Evolutionary conservation across 108 stramenopile species (phyloP), one percentile per base, ranked within the genome.

Genomic region (Cyclotella choctawhatcheeana): DNA sequence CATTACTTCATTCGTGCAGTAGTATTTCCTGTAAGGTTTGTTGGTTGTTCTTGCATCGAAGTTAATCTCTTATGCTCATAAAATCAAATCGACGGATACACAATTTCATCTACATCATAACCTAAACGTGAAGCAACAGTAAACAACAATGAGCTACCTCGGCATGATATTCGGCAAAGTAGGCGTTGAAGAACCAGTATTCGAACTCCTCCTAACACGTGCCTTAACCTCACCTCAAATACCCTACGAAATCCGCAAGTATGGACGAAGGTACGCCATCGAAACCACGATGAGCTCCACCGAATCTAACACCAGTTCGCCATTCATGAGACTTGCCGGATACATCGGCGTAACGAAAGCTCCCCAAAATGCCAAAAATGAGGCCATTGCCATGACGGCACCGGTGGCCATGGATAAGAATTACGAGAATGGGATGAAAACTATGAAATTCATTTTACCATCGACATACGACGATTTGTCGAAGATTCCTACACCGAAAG

Each of bases 361-460:
- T 30, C 74, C 80, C 14, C 29, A 75, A 44, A 79, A 79, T 50
- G 45, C 45, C 24, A 37, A 20, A 12, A 73, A 58, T 12, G 62
- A 73, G 21, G 52, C 59, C 2, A 73, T 79, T 33, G 64, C 67
- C 5, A 79, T 79, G 78, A 73, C 78, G 20, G 78, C 78, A 18
- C 78, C 78, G 2, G 71, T 73, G 16, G 61, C 62, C 1, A 64
- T 72, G 29, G 56, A 69, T n/a, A 44, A 53, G 32, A 63, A 71
- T 59, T 20, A 44, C 25, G 43, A 48, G 21, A 33, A 40, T 32
- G 58, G 44, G 33, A 35, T 44, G 8, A 65, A 67, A 48, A 58
- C 22, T 16, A 81, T 81, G 80, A 68, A 75, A 32, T 81, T 81
- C 17, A 58, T 81, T 14, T 55, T 81, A 12, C 80, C 80, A 12